Percentiles rank a stretch among this genome's conserved stretches.
Conservation (phyloP, 176 grass and related monocot species). For the Cenchrus fungigraminus region DNA sequence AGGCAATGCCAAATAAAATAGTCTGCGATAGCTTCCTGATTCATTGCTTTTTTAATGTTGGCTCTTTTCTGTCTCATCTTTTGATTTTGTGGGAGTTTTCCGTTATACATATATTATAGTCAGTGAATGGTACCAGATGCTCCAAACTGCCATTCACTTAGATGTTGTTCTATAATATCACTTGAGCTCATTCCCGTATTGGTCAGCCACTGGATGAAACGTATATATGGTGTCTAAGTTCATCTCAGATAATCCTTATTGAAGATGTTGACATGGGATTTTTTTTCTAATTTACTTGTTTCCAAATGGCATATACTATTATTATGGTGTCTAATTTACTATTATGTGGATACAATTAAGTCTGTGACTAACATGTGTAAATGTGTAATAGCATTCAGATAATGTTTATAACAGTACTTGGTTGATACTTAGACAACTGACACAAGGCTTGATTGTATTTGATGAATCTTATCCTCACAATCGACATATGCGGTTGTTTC, state of each 20-base stretch:
- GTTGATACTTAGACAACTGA: neutral
- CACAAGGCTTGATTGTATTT: neutral
- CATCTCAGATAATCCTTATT: slow-evolving; percentile 4
- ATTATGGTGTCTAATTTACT: neutral
- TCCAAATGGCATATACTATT: neutral
- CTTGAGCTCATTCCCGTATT: slow-evolving; percentile 9
- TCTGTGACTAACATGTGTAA: neutral
- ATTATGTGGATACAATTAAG: too few relatives aligned
- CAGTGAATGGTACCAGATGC: neutral
- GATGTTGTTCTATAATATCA: slow-evolving; percentile 1
- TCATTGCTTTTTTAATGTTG: slow-evolving; percentile 36
- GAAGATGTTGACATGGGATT: neutral
- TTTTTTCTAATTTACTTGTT: slow-evolving; percentile 14
- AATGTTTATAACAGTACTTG: neutral
- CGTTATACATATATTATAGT: neutral
- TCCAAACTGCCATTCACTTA: neutral
- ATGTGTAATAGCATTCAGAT: neutral
- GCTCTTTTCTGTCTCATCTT: neutral
- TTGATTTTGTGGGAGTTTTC: neutral
- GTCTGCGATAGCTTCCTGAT: slow-evolving; percentile 65
- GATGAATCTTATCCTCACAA: neutral
- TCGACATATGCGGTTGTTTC: neutral
- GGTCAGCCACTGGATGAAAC: neutral
- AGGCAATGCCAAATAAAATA: slow-evolving; percentile 98
- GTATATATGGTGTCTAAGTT: neutral